phyloP scores from a whole-genome alignment of 441 rosid species.

The Viola pubescens region DNA sequence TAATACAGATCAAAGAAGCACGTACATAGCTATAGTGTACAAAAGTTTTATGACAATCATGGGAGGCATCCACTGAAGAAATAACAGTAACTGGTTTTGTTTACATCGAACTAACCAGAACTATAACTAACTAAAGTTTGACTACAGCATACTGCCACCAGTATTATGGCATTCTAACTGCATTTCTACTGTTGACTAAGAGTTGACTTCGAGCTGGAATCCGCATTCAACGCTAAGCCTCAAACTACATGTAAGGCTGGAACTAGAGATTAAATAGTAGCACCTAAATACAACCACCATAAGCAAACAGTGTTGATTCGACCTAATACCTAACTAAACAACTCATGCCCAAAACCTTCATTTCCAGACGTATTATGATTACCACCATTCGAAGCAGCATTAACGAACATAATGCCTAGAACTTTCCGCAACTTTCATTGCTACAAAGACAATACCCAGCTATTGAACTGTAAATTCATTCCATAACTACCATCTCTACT shows the following conservation, averaged over 20 bases:
- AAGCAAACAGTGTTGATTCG: too few species aligned
- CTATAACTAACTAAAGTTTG: background rate
- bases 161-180: background rate
- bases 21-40: background rate
- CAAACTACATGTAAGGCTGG: too few species aligned
- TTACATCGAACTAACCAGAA: background rate
- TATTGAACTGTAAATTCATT: too few species aligned
- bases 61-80: background rate
- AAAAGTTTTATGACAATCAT: background rate
- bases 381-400: too few species aligned
- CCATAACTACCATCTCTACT: too few species aligned
- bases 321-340: too few species aligned
- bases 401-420: too few species aligned
- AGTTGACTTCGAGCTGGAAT: background rate
- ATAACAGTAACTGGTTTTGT: background rate
- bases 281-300: too few species aligned
- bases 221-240: background rate
- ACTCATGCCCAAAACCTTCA: too few species aligned
- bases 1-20: background rate
- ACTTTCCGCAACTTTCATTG: too few species aligned
- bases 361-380: too few species aligned
- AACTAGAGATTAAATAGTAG: background rate
- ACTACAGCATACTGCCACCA: background rate
- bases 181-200: conserved; percentile 9
- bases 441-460: too few species aligned